Percentiles rank a stretch among this genome's conserved stretches.
phyloP scores from a whole-genome alignment of 208 protist species.

The Wallacemonas collosoma region DNA sequence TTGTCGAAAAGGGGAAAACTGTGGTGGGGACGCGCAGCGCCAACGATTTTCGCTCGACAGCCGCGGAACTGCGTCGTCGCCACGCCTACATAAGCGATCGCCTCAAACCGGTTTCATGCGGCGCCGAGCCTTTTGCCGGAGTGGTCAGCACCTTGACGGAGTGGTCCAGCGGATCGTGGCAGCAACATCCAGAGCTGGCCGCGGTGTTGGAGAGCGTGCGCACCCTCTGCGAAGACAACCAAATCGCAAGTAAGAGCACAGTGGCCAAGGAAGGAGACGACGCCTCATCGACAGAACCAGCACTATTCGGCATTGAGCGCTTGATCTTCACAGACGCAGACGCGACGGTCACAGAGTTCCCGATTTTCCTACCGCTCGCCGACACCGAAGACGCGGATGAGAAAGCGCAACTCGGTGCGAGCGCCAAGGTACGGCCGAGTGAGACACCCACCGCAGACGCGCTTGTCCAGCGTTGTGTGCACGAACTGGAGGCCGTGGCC shows the following conservation, averaged over 20 bases:
- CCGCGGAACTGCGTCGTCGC: constrained; percentile 44
- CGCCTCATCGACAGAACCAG: not conserved
- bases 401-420: too few relatives aligned
- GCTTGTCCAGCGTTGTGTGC: not conserved
- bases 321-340: not conserved
- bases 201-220: constrained; percentile 19
- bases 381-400: too few relatives aligned
- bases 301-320: not conserved
- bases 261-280: not conserved
- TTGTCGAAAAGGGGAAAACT: constrained; percentile 43
- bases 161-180: constrained; percentile 41
- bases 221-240: constrained; percentile 2
- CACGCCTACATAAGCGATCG: constrained; percentile 31
- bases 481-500: not conserved
- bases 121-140: constrained; percentile 18
- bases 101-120: constrained; percentile 5
- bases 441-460: not conserved
- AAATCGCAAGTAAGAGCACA: not conserved
- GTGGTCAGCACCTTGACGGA: constrained; percentile 26
- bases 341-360: too few relatives aligned
- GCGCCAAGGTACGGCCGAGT: too few relatives aligned
- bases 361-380: too few relatives aligned
- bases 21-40: constrained; percentile 34
- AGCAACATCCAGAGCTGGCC: constrained; percentile 35
- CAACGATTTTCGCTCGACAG: constrained; percentile 45